Percentiles rank a stretch among this genome's conserved stretches.
These are phyloP conservation scores for Cercospora zeina DNA, from an alignment of 2,329 filamentous ascomycete species.

Conservation along the genomic window DNA sequence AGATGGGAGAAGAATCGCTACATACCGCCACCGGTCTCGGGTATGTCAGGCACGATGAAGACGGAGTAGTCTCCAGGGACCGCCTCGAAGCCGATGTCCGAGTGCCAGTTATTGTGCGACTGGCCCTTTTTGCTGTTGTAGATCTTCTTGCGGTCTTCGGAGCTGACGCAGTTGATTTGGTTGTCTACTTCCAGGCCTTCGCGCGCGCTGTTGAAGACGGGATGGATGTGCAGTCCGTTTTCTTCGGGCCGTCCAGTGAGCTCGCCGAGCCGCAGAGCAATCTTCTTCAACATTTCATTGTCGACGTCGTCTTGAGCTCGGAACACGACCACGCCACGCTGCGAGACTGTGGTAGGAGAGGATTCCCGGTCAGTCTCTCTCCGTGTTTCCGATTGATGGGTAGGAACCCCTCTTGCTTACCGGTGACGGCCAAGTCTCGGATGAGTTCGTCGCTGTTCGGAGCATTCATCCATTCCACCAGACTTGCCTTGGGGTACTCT, in stretches of 20 bases:
- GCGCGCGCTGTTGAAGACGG: conserved; percentile 49
- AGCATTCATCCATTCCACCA: conserved; percentile 59
- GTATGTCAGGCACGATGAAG: conserved; percentile 58
- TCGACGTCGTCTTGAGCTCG: conserved; percentile 59
- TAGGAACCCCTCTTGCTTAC: conserved; percentile 1
- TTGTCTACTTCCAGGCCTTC: conserved; percentile 31
- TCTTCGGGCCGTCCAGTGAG: conserved; percentile 58
- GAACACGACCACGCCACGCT: conserved; percentile 70
- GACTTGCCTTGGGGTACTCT: conserved; percentile 59
- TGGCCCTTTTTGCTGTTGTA: conserved; percentile 32
- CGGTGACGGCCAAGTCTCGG: conserved; percentile 22
- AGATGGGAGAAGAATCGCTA: neutral
- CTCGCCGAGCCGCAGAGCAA: conserved; percentile 60
- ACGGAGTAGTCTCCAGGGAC: conserved; percentile 63
- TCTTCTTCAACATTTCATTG: conserved; percentile 64
- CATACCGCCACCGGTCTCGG: conserved; percentile 50
- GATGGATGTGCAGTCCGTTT: conserved; percentile 62
- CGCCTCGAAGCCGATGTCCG: conserved; percentile 65
- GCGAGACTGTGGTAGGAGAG: conserved; percentile 55
- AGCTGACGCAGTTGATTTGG: conserved; percentile 45
- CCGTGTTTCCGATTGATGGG: neutral
- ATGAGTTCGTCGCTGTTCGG: conserved; percentile 28
- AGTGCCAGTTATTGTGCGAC: conserved; percentile 47
- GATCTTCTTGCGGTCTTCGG: conserved; percentile 30
- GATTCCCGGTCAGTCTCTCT: too few relatives aligned